Conservation (phyloP, 768 basidiomycete species). For the Lentinula guzmanii region DNA sequence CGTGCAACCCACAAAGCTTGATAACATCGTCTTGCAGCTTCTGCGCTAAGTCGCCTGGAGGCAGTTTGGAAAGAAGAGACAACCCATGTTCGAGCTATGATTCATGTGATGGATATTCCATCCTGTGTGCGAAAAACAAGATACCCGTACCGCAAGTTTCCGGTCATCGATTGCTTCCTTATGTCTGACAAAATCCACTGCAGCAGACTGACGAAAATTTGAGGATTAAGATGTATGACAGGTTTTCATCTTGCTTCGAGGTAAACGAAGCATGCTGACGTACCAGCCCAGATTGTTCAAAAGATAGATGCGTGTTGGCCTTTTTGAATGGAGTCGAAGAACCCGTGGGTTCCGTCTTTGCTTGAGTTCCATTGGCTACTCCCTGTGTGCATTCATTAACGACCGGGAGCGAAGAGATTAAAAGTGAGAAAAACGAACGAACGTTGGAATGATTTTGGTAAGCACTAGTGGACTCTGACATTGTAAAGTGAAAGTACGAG, state of each 20-base stretch:
- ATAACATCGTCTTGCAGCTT: constrained; percentile 41
- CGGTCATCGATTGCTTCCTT: constrained; percentile 67
- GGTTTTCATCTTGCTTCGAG: background rate
- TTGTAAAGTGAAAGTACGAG: background rate
- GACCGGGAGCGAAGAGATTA: background rate
- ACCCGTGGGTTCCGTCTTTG: background rate
- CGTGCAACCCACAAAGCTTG: constrained; percentile 42
- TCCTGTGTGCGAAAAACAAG: background rate
- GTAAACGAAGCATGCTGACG: constrained; percentile 11
- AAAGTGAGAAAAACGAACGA: background rate
- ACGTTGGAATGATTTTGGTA: background rate
- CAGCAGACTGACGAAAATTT: constrained; percentile 36
- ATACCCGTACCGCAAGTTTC: constrained; percentile 61
- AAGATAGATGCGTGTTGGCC: constrained; percentile 24
- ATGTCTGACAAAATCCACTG: constrained; percentile 57
- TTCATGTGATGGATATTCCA: background rate
- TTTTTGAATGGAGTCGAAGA: constrained; percentile 33
- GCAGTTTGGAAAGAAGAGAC: constrained; percentile 53
- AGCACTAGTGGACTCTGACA: constrained; percentile 1
- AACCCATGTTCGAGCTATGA: constrained; percentile 67
- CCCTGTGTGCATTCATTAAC: background rate
- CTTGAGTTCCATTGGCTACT: constrained; percentile 7
- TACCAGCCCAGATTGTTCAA: constrained; percentile 38
- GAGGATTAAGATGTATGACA: background rate
- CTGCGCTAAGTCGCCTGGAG: constrained; percentile 34